Evolutionary conservation across 768 basidiomycete genomes (phyloP), one percentile per base, ranked within the genome.

Genomic region (Hericium rajendrae): DNA sequence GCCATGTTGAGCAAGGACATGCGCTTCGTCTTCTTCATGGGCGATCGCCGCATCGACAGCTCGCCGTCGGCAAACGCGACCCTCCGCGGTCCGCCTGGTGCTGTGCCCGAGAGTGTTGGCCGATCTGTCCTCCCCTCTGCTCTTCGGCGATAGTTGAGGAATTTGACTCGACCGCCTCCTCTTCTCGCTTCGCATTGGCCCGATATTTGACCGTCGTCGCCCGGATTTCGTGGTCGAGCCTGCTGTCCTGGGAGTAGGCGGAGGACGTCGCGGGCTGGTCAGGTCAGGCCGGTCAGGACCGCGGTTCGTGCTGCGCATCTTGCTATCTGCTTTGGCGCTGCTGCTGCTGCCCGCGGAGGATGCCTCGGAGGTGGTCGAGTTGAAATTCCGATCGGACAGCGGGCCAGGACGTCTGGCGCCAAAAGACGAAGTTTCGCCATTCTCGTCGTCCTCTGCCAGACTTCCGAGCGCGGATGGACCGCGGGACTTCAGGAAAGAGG

Each of bases 151-250:
- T 51, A 82, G 76, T 60, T 82, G 81, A n/a, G 85, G 85, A 59
- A 92, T 88, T 75, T 90, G 70, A 65, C 91, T 93, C 40, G 90
- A 91, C 57, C 90, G 78, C 58, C 91, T 75, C 58, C 88, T 75
- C 68, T 87, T 88, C 68, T 92, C 91, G 59, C 73, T 77, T 38
- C 91, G 82, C 68, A 84, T 65, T n/a, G 86, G 79, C 4, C 90
- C 91, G 57, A 90, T 79, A 63, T 84, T 85, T 22, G 91, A 92
- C 40, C 85, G 78, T 59, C 86, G 75, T 48, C 84, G 75, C 1
- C 68, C 62, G 32, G 73, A 71, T 64, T 77, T 80, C 56, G 62
- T 63, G 9, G 70, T 66, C 12, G 70, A 59, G 39, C 66, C 64
- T n/a, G 66, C 67, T 5, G 67, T 65, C 58, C 69, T 71, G 2